These are phyloP conservation scores for Chlamydomonas sphaeroides DNA, from an alignment of 139 green algal genomes.

Conservation along the genomic window DNA sequence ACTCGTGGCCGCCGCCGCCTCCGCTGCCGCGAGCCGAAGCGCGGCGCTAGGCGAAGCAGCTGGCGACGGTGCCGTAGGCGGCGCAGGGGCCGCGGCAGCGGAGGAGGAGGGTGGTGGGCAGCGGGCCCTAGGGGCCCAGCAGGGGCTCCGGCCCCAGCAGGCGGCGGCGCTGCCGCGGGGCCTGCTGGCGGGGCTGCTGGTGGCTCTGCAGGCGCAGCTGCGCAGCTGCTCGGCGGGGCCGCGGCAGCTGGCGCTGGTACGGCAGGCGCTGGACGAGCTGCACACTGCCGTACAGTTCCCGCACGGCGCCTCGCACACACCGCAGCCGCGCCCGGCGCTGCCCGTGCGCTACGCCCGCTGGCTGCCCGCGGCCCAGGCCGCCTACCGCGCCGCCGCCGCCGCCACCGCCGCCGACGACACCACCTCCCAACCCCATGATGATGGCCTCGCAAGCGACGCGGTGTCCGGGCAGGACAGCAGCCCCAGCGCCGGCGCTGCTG, in stretches of 20 bases:
- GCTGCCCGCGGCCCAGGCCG: background rate
- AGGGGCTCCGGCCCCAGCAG: too few species aligned
- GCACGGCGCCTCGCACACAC: too few species aligned
- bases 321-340: background rate
- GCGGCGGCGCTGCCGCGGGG: background rate
- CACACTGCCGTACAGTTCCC: too few species aligned
- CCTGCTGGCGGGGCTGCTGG: background rate
- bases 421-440: too few species aligned
- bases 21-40: too few species aligned
- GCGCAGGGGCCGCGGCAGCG: too few species aligned
- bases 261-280: background rate
- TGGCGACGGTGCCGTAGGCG: background rate
- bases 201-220: constrained; percentile 14
- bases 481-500: background rate
- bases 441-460: background rate
- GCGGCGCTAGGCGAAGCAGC: too few species aligned
- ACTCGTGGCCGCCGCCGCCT: too few species aligned
- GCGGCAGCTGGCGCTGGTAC: background rate
- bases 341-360: background rate
- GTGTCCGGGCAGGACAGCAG: background rate
- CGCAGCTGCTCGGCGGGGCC: background rate
- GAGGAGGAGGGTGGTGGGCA: background rate
- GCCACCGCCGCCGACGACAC: too few species aligned
- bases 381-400: too few species aligned
- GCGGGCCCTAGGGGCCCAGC: too few species aligned